Conservation (phyloP, 768 basidiomycete genomes). For the Leucocoprinus birnbaumii region DNA sequence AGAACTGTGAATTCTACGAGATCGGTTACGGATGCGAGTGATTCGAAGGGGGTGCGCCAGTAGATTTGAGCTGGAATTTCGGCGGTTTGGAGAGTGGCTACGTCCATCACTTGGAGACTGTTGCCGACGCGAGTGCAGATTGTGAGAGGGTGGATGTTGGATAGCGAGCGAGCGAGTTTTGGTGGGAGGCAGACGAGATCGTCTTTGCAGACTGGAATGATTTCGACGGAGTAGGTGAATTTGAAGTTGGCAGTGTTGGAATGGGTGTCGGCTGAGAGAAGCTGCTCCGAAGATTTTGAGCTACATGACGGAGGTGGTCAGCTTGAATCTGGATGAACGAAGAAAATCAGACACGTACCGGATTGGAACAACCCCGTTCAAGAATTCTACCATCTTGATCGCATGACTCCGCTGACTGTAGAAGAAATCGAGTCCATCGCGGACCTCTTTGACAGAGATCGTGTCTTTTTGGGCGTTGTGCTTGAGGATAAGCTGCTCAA, state of each 20-base stretch:
- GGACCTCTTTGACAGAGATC: conserved; percentile 87
- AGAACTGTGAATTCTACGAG: conserved; percentile 94
- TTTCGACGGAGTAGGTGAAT: conserved; percentile 97
- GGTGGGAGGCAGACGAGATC: conserved; percentile 89
- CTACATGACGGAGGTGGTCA: conserved; percentile 23
- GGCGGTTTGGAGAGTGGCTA: conserved; percentile 76
- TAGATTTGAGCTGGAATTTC: conserved; percentile 79
- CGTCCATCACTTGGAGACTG: conserved; percentile 88
- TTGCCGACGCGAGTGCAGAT: conserved; percentile 91
- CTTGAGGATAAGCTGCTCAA: conserved; percentile 96
- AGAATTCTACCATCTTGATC: conserved; percentile 95
- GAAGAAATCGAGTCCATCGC: conserved; percentile 96
- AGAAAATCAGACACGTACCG: conserved; percentile 60
- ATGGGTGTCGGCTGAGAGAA: conserved; percentile 91
- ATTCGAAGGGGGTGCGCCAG: conserved; percentile 90
- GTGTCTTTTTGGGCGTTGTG: conserved; percentile 97
- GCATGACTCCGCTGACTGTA: conserved; percentile 90
- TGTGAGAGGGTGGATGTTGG: conserved; percentile 87
- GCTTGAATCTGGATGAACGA: conserved; percentile 22
- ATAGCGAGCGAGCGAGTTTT: conserved; percentile 77
- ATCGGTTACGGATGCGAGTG: conserved; percentile 79
- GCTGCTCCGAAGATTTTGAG: conserved; percentile 91
- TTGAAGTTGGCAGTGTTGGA: conserved; percentile 93
- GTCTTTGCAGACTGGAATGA: conserved; percentile 96
- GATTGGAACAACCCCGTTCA: conserved; percentile 82